These are phyloP conservation scores for Microstegium vimineum DNA, from an alignment of 176 grass and related monocot species.

Conservation along the genomic window DNA sequence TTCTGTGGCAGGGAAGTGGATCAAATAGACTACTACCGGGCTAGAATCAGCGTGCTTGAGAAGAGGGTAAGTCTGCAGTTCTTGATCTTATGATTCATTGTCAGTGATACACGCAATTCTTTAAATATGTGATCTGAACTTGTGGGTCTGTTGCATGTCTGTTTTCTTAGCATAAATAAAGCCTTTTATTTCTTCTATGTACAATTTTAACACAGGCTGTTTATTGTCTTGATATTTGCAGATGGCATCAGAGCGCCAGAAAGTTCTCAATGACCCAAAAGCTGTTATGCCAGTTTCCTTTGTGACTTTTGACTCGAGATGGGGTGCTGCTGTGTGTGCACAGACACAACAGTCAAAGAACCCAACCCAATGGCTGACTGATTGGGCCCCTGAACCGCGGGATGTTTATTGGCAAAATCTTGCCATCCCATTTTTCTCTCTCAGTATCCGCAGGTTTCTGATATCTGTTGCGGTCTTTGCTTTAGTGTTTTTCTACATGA, in stretches of 20 bases:
- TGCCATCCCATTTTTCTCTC: slow-evolving; percentile 95
- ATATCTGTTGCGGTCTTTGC: slow-evolving; percentile 80
- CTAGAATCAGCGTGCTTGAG: slow-evolving; percentile 60
- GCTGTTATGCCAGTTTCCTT: slow-evolving; percentile 95
- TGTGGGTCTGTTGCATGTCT: not conserved
- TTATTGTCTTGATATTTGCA: slow-evolving; percentile 33
- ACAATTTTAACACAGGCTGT: not conserved
- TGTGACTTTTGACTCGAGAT: slow-evolving; percentile 96
- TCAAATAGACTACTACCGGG: slow-evolving; percentile 64
- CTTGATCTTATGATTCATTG: not conserved
- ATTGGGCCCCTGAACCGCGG: slow-evolving; percentile 95
- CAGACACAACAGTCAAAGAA: slow-evolving; percentile 97
- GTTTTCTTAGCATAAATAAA: not conserved
- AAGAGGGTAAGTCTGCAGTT: slow-evolving; percentile 44
- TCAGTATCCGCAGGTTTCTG: slow-evolving; percentile 78
- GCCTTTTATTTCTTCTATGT: not conserved
- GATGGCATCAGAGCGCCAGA: slow-evolving; percentile 72
- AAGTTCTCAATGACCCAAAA: slow-evolving; percentile 82
- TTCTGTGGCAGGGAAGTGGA: slow-evolving; percentile 69
- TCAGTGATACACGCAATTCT: not conserved
- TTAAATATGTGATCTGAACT: not conserved
- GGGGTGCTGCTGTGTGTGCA: slow-evolving; percentile 94
- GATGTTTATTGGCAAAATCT: slow-evolving; percentile 96
- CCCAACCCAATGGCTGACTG: slow-evolving; percentile 81
- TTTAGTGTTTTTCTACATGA: slow-evolving; percentile 96